Percentiles rank a stretch among this genome's conserved stretches.
Evolutionary conservation across 2,329 filamentous ascomycete genomes (phyloP).

Genomic region (Pseudocercospora macadamiae): DNA sequence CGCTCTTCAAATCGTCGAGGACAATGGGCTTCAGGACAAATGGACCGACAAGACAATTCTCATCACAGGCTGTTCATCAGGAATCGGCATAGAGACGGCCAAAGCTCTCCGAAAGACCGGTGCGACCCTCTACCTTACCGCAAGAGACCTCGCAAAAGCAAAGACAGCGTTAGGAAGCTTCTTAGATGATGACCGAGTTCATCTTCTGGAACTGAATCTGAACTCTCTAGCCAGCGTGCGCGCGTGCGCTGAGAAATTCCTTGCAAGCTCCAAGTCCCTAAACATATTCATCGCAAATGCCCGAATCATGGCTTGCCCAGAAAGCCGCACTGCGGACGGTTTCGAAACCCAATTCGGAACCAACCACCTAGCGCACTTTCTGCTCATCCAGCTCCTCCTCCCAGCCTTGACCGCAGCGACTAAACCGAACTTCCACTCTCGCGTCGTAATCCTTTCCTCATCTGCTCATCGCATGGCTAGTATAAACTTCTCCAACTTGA

Average conservation of each 20-base stretch:
- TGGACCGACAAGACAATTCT: conserved; percentile 42
- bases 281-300: conserved; percentile 8
- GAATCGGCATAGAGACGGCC: conserved; percentile 47
- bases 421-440: conserved; percentile 38
- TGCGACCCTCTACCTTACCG: neutral
- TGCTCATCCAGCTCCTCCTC: conserved; percentile 57
- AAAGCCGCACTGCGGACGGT: conserved; percentile 4
- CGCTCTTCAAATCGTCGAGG: conserved; percentile 28
- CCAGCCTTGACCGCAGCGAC: conserved; percentile 40
- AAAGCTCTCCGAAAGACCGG: conserved; percentile 40
- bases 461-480: conserved; percentile 44
- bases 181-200: no score
- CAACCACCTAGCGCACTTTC: conserved; percentile 58
- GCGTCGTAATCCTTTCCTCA: conserved; percentile 51
- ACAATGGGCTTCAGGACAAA: conserved; percentile 34
- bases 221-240: no score
- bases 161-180: no score
- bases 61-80: conserved; percentile 46
- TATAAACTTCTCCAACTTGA: conserved; percentile 37
- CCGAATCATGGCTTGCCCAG: conserved; percentile 15
- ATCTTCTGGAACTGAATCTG: no score
- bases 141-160: conserved; percentile 5
- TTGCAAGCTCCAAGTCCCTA: no score
- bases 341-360: conserved; percentile 56
- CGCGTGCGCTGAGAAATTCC: conserved; percentile 29